Evolutionary conservation across 1,139 yeast genomes (phyloP), one percentile per base, ranked within the genome.

Genomic region (Geotrichum carabidarum): DNA sequence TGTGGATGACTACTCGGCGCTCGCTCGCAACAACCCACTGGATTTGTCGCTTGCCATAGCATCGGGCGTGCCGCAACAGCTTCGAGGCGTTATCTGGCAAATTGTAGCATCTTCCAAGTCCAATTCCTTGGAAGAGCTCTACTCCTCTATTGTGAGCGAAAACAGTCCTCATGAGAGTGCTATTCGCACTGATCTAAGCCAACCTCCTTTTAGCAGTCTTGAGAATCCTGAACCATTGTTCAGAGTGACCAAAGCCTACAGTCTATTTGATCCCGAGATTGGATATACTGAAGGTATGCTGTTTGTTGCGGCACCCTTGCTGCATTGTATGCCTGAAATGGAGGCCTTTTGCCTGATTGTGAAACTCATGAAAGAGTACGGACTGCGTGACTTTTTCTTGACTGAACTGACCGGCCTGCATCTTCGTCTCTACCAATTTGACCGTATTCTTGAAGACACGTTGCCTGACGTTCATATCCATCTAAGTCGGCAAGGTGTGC

Each of bases 281-380:
- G 99, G 99, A 0, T 93, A 93, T 67, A 93, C 97, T 0, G 98
- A 93, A 69, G 98, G 99, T 7, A 89, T 93, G 96, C 95, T 94
- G 1, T 91, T 93, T 65, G 80, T 93, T 46, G 80, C 89, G 0
- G 90, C 89, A 8, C 98, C 98, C 0, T 72, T 93, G 53, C 75
- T 89, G 52, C 77, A 90, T 74, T 88, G 87, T 63, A 79, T 89
- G 82, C 79, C 63, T 41, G 96, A 91, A 62, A 77, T 84, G 36
- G 98, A 91, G 67, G 83, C 96, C 6, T 91, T 91, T 71, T 83
- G 94, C 58, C 69, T 90, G 61, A 74, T 91, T 56, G 89, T 85
- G n/a, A 82, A 83, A 51, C 74, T 93, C 58, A 91, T 93, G 97
- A 84, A 86, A 64, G 84, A 81, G 48, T 93, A 93, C 67, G 82